Conservation (phyloP, 1,139 yeast genomes). For the Blastobotrys raffinosifermentans region DNA sequence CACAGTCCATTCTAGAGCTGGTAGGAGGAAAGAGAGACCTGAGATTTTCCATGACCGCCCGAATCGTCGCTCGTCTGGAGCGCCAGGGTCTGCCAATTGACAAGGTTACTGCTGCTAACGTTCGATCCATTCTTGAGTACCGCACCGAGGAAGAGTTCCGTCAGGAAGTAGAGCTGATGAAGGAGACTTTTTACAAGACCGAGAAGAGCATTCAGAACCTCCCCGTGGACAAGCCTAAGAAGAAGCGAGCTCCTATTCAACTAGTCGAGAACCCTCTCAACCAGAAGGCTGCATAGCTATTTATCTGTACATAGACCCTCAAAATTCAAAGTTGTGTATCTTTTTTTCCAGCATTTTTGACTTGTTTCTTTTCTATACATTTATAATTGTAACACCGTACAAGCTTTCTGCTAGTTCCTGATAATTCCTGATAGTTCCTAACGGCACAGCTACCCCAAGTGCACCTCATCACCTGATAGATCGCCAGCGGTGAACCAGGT, state of each 20-base stretch:
- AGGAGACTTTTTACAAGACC: constrained; percentile 45
- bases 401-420: too few relatives aligned
- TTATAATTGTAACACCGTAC: too few relatives aligned
- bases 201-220: constrained; percentile 18
- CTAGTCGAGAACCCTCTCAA: constrained; percentile 21
- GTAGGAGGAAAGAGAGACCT: constrained; percentile 77
- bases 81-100: constrained; percentile 60
- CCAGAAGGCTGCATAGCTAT: constrained; percentile 1
- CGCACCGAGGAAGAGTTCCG: constrained; percentile 46
- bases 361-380: too few relatives aligned
- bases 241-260: constrained; percentile 17
- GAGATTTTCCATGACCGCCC: constrained; percentile 71
- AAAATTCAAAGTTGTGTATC: too few relatives aligned
- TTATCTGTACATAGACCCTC: constrained; percentile 6
- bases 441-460: too few relatives aligned
- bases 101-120: constrained; percentile 52
- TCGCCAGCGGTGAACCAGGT: too few relatives aligned
- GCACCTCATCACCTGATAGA: too few relatives aligned
- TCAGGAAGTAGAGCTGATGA: constrained; percentile 60
- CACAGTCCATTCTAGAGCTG: constrained; percentile 81
- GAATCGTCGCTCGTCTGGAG: constrained; percentile 73
- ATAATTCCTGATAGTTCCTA: too few relatives aligned
- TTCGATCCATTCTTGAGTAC: constrained; percentile 43
- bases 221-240: constrained; percentile 9
- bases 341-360: too few relatives aligned